These are phyloP conservation scores for Firmiana major DNA, from an alignment of 345 rosid species.

Conservation along the genomic window DNA sequence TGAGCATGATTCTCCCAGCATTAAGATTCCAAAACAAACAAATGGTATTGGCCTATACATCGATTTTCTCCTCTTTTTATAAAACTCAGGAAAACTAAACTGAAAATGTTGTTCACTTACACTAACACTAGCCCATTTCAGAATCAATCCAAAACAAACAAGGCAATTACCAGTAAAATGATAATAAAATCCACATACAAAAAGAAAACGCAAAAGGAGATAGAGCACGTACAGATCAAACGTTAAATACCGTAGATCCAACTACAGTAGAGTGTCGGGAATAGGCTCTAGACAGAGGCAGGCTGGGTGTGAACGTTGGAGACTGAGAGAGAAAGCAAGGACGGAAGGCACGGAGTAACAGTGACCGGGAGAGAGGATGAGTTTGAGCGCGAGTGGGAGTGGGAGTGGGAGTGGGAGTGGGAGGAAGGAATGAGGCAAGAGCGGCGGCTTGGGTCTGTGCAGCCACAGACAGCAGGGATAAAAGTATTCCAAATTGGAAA, in stretches of 20 bases:
- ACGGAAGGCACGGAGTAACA: too few relatives aligned
- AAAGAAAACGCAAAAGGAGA: not conserved
- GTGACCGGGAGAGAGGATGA: too few relatives aligned
- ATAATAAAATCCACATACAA: slow-evolving; percentile 8
- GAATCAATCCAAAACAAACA: not conserved
- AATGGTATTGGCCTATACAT: not conserved
- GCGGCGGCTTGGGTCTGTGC: too few relatives aligned
- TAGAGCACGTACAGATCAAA: slow-evolving; percentile 14
- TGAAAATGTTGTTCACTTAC: not conserved
- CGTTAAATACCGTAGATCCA: slow-evolving; percentile 46
- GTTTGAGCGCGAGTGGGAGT: too few relatives aligned
- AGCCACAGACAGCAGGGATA: too few relatives aligned
- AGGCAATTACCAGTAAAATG: not conserved
- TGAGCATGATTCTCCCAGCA: not conserved
- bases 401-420: too few relatives aligned
- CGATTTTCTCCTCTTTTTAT: not conserved
- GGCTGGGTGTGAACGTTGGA: too few relatives aligned
- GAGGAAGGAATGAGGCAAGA: too few relatives aligned
- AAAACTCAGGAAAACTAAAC: not conserved
- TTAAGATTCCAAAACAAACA: not conserved
- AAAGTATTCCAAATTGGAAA: too few relatives aligned
- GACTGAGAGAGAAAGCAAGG: too few relatives aligned
- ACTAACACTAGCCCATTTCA: not conserved
- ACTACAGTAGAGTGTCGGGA: too few relatives aligned
- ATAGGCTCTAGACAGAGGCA: too few relatives aligned